Percentiles rank a stretch among this genome's conserved stretches.
Conservation (phyloP, 2,329 filamentous ascomycete species). For the Ilyonectria mors-panacis region DNA sequence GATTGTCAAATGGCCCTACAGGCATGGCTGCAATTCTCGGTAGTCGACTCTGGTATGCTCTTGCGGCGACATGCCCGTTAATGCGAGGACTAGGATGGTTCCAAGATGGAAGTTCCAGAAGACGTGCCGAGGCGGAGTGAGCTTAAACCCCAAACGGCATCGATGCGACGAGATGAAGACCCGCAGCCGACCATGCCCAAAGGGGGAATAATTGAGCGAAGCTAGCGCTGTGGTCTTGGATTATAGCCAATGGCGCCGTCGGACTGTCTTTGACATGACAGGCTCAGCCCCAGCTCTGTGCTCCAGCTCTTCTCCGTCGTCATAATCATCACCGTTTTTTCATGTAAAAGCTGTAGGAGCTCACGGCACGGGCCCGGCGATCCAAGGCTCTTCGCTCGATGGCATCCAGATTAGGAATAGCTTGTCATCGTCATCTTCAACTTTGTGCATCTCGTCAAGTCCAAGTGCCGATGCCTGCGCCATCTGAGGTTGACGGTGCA, state of each 20-base stretch:
- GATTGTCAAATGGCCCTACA: slow-evolving; percentile 53
- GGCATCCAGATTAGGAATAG: slow-evolving; percentile 19
- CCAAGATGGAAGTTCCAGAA: not conserved
- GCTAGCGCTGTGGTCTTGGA: slow-evolving; percentile 29
- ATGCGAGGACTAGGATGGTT: not conserved
- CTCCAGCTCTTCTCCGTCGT: not conserved
- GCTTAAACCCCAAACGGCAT: slow-evolving; percentile 39
- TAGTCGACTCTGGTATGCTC: not conserved
- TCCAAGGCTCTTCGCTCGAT: slow-evolving; percentile 32
- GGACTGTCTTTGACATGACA: not conserved
- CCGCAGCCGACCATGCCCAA: slow-evolving; percentile 28
- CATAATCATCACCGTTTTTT: not conserved
- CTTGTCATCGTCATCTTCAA: not conserved
- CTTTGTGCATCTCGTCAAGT: not conserved
- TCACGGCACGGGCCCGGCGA: not conserved
- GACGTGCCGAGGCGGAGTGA: not conserved
- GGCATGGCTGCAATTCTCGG: slow-evolving; percentile 40
- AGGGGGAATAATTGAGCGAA: slow-evolving; percentile 42
- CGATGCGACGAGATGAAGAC: slow-evolving; percentile 34
- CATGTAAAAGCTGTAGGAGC: not conserved
- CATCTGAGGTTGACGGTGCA: not conserved
- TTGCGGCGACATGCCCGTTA: not conserved
- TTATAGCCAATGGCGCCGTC: not conserved
- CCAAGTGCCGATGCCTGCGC: not conserved
- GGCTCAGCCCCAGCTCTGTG: not conserved